A percentile compares a stretch with the other conserved stretches of the same genome.
These are phyloP conservation scores for Ophiostoma populinum DNA, from an alignment of 2,329 filamentous ascomycete genomes.

Conservation along the genomic window DNA sequence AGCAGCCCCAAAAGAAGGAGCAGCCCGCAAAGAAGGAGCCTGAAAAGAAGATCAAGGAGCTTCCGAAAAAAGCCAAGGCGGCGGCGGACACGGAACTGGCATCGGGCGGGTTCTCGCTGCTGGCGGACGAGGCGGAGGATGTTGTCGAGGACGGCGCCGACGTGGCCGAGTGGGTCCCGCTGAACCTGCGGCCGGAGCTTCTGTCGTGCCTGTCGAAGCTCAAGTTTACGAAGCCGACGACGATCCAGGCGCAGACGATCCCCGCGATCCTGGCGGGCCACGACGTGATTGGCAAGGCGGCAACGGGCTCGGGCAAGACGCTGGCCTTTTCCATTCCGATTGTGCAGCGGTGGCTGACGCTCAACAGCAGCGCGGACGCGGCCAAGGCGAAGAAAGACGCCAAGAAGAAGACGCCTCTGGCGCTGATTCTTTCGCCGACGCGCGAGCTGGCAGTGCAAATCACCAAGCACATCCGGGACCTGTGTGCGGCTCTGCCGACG, in stretches of 20 bases:
- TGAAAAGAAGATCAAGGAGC: neutral
- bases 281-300: constrained; percentile 89
- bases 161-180: constrained; percentile 59
- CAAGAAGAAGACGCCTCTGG: constrained; percentile 35
- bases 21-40: neutral
- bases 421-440: constrained; percentile 77
- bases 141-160: constrained; percentile 41
- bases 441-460: constrained; percentile 89
- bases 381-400: constrained; percentile 14
- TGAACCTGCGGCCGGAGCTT: constrained; percentile 56
- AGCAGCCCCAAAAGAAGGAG: constrained; percentile 9
- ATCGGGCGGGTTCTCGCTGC: constrained; percentile 36
- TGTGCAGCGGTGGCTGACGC: constrained; percentile 59
- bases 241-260: constrained; percentile 66
- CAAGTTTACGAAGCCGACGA: constrained; percentile 63
- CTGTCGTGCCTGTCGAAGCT: constrained; percentile 62
- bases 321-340: constrained; percentile 90
- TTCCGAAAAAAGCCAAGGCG: constrained; percentile 6
- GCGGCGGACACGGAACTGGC: constrained; percentile 21
- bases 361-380: constrained; percentile 14
- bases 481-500: constrained; percentile 45
- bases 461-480: constrained; percentile 58
- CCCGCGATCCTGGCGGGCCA: constrained; percentile 67
- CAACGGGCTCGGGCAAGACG: constrained; percentile 93
- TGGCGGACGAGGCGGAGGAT: constrained; percentile 30